Base-by-base conservation (phyloP, 352 stramenopile genomes). In the Phytopythium boreale region DNA sequence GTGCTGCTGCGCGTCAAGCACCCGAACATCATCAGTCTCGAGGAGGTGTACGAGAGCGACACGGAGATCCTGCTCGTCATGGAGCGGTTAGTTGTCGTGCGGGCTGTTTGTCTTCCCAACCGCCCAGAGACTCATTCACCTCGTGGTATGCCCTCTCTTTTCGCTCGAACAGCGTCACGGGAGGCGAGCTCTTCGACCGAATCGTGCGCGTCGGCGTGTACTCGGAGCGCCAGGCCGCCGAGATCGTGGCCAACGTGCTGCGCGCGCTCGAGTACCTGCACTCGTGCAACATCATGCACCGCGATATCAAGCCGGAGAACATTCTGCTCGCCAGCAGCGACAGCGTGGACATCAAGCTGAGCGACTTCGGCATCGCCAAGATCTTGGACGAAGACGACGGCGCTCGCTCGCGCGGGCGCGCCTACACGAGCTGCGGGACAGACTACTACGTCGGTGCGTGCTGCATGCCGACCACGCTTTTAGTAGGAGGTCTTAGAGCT, bases 31-130 rank as follows among this genome's bases (percentile, higher is more conserved):
- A 95, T 95, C 70, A 92, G 82, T 57, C 84, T 93, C 36, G 82
- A 93, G 44, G 87, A 93, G 50, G 80, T 95, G 11, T 93, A 92
- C 63, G 87, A 93, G 70, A 93, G 85, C 64, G 87, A 95, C 70
- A 87, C 87, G 61, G 87, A 95, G 64, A 75, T 95, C 56, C 75
- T 93, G 71, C 82, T 95, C 14, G 85, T 95, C 68, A 95, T 95
- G 87, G 87, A 95, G 61, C 77, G 86, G 82, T 93, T 52, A 17
- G 75, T 59, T 5, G 5, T n/a, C 20, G 43, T n/a, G 19, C 43
- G 5, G 19, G 8, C 4, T 10, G 20, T 9, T 49, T 2, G 12
- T 43, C 44, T 27, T 15, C 20, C n/a, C 24, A 8, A 9, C 44
- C 20, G 22, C 10, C 5, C 22, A 7, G 22, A 2, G 44, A 27